A percentile compares a stretch with the other conserved stretches of the same genome.
These are phyloP conservation scores for Juglanconis oblonga DNA, from an alignment of 2,329 filamentous ascomycete species.

Conservation along the genomic window DNA sequence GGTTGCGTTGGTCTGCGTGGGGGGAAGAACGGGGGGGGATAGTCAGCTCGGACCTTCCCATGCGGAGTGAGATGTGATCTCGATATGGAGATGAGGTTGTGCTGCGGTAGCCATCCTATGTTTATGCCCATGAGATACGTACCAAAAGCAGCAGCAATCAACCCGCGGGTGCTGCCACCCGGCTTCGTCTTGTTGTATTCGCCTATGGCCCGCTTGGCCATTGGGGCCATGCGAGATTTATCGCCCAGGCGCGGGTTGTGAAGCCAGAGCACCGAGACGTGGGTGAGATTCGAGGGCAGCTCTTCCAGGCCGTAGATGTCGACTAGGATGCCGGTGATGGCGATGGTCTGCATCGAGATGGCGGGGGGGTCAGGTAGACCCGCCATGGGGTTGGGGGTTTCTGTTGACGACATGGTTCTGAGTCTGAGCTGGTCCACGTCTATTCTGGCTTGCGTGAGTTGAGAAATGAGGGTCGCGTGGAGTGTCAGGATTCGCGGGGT, in stretches of 20 bases:
- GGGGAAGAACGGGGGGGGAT: not conserved
- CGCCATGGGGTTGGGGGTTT: constrained; percentile 20
- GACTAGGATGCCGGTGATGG: constrained; percentile 74
- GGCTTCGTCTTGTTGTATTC: constrained; percentile 57
- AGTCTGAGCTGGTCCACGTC: not conserved
- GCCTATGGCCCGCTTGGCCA: constrained; percentile 67
- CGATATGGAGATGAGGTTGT: too few relatives aligned
- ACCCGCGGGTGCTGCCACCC: constrained; percentile 41
- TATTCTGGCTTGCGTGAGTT: not conserved
- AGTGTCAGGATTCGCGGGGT: not conserved
- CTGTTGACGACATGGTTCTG: not conserved
- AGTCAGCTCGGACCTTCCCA: not conserved
- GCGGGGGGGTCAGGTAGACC: constrained; percentile 36
- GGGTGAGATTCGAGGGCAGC: constrained; percentile 49
- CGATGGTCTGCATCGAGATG: constrained; percentile 64
- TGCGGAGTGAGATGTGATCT: too few relatives aligned
- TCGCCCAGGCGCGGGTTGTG: constrained; percentile 75
- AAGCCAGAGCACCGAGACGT: constrained; percentile 83
- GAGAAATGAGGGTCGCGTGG: not conserved
- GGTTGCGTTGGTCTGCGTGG: constrained; percentile 76
- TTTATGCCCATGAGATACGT: not conserved
- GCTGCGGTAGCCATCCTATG: too few relatives aligned
- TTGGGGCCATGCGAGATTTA: constrained; percentile 70
- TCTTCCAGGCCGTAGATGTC: constrained; percentile 81
- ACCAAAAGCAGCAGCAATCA: constrained; percentile 75